Evolutionary conservation across 2,329 filamentous ascomycete genomes (phyloP).

Genomic region (Thelonectria discophora): DNA sequence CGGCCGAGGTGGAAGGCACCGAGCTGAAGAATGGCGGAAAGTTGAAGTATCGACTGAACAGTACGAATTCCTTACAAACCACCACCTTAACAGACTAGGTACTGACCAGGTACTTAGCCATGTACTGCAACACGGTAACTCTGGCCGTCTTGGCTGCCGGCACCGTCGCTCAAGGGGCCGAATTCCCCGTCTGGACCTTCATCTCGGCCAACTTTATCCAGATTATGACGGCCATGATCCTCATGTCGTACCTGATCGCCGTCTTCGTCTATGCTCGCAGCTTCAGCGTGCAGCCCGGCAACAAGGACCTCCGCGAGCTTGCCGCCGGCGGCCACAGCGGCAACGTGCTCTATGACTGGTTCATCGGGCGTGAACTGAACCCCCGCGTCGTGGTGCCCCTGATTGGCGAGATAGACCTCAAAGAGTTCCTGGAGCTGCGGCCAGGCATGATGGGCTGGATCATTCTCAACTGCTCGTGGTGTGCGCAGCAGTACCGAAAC

Average conservation of each 20-base stretch:
- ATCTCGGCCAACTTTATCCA: conserved; percentile 91
- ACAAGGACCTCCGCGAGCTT: conserved; percentile 77
- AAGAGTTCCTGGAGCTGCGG: conserved; percentile 88
- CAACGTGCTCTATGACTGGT: conserved; percentile 94
- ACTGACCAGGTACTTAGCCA: conserved; percentile 60
- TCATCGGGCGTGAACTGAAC: conserved; percentile 95
- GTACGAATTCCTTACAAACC: conserved; percentile 51
- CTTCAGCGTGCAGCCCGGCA: conserved; percentile 81
- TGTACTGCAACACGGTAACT: conserved; percentile 77
- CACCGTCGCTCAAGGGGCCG: conserved; percentile 77
- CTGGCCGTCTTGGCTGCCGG: conserved; percentile 77
- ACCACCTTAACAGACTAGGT: conserved; percentile 14
- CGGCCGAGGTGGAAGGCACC: conserved; percentile 74
- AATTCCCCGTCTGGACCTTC: conserved; percentile 91
- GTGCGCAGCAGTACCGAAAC: conserved; percentile 86
- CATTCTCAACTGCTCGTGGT: conserved; percentile 83
- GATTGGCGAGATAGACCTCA: conserved; percentile 88
- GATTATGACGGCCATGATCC: conserved; percentile 81
- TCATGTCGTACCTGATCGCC: conserved; percentile 77
- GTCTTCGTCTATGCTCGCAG: conserved; percentile 83
- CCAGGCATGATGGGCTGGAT: conserved; percentile 92
- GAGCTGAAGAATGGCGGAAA: conserved; percentile 75
- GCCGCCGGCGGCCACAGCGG: conserved; percentile 83
- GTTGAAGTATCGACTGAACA: conserved; percentile 84
- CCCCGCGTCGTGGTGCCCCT: conserved; percentile 82